Evolutionary conservation across 2,329 filamentous ascomycete genomes (phyloP).

Genomic region (Phyllosticta citrichinensis): DNA sequence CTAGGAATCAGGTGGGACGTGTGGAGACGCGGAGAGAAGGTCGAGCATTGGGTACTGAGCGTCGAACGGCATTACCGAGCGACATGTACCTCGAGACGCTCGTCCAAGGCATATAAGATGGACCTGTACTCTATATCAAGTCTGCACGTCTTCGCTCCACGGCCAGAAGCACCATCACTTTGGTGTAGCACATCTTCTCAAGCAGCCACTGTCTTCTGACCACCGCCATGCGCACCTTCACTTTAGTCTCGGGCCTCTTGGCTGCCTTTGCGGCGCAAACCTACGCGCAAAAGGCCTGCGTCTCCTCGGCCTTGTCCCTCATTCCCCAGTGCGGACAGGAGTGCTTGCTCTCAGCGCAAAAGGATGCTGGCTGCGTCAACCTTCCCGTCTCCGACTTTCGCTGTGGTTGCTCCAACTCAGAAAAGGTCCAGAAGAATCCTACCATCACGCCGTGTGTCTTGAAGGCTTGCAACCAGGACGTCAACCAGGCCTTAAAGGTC

Average conservation of each 20-base stretch:
- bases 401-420: background rate
- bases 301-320: background rate
- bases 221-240: background rate
- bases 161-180: background rate
- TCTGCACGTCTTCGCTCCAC: background rate
- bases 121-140: background rate
- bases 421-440: background rate
- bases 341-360: background rate
- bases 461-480: background rate
- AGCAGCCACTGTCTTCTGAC: background rate
- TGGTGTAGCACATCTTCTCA: background rate
- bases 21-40: background rate
- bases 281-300: background rate
- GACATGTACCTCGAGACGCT: background rate
- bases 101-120: background rate
- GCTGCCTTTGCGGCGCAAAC: background rate
- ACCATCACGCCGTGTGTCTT: background rate
- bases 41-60: background rate
- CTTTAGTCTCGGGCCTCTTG: background rate
- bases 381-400: background rate
- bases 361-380: background rate
- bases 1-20: background rate
- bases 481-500: background rate
- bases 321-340: background rate
- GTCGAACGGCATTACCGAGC: background rate